Percentiles rank a stretch among this genome's conserved stretches.
phyloP scores from a whole-genome alignment of 495 filamentous ascomycete species.

The Immersiella caudata region DNA sequence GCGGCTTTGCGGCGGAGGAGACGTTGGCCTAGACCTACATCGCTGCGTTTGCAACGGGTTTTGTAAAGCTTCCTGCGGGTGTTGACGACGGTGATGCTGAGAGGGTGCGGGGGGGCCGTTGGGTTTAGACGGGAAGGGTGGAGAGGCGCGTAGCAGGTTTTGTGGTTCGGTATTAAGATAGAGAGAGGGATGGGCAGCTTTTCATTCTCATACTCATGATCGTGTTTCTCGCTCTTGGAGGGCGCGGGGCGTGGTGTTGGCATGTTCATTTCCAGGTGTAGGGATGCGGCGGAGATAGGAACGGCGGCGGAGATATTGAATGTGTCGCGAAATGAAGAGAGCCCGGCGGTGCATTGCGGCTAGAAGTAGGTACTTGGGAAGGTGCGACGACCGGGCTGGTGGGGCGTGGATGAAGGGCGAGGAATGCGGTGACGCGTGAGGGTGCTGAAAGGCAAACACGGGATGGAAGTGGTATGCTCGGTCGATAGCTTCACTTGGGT shows the following conservation, averaged over 20 bases:
- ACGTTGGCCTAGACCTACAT: constrained; percentile 30
- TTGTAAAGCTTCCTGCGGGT: background rate
- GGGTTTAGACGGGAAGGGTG: background rate
- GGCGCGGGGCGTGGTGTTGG: background rate
- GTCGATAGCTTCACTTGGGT: background rate
- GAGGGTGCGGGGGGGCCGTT: background rate
- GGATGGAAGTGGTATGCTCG: background rate
- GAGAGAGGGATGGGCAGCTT: background rate
- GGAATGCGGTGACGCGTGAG: constrained; percentile 4
- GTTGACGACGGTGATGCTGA: background rate
- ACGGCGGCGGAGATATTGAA: background rate
- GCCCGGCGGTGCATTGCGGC: background rate
- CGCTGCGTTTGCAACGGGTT: background rate
- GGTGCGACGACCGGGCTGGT: constrained; percentile 2
- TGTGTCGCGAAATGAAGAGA: background rate
- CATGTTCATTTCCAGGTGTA: background rate
- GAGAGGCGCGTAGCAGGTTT: background rate
- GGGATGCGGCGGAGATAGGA: background rate
- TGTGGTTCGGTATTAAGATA: background rate
- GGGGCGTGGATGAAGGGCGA: background rate
- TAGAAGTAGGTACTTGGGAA: background rate
- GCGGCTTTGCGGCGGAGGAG: constrained; percentile 41
- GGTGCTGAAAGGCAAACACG: background rate
- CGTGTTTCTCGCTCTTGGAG: background rate
- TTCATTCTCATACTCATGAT: background rate